These are phyloP conservation scores for Combretum micranthum DNA, from an alignment of 345 rosid species.

Conservation along the genomic window DNA sequence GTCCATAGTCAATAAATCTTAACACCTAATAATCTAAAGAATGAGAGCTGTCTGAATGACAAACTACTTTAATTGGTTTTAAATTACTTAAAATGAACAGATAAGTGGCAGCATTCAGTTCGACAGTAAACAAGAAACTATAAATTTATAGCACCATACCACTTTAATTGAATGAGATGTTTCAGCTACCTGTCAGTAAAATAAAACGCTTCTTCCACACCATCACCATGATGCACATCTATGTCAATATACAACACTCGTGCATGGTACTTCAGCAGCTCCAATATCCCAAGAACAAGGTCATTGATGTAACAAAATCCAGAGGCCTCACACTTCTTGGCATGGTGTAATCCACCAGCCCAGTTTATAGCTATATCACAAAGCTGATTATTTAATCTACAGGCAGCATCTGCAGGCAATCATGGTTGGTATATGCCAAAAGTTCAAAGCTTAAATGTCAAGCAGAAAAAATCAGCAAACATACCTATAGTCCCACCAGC, in stretches of 20 bases:
- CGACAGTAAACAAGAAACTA: too few relatives aligned
- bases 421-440: constrained; percentile 10
- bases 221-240: constrained; percentile 99
- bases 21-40: too few relatives aligned
- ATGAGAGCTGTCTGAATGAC: too few relatives aligned
- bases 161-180: constrained; percentile 3
- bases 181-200: constrained; percentile 78
- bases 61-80: too few relatives aligned
- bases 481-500: constrained; percentile 98
- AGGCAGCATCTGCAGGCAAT: constrained; percentile 68
- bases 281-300: constrained; percentile 90
- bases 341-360: constrained; percentile 99
- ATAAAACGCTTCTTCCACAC: constrained; percentile 99
- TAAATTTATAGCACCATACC: not conserved
- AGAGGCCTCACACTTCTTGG: constrained; percentile 95
- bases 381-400: constrained; percentile 78
- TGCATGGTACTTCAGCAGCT: constrained; percentile 83
- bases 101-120: too few relatives aligned
- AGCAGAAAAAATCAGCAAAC: not conserved
- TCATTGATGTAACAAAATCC: constrained; percentile 98
- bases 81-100: too few relatives aligned
- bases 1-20: too few relatives aligned
- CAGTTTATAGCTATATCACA: constrained; percentile 98
- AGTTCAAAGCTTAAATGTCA: constrained; percentile 5
- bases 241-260: constrained; percentile 90